phyloP scores from a whole-genome alignment of 2,329 filamentous ascomycete genomes.

The Xylaria multiplex region DNA sequence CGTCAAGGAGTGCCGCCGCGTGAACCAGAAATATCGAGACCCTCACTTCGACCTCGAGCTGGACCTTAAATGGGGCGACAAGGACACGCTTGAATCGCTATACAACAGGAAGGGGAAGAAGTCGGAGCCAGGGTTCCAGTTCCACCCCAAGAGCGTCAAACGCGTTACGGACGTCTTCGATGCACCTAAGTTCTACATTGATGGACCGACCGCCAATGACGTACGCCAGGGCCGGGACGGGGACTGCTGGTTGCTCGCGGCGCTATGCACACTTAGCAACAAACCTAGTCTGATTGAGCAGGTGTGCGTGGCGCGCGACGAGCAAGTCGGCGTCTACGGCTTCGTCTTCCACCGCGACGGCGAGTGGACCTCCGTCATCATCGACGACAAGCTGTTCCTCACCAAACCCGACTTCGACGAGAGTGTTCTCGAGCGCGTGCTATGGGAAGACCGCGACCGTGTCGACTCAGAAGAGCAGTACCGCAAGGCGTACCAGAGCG shows the following conservation, averaged over 20 bases:
- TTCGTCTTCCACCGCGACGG: slow-evolving; percentile 87
- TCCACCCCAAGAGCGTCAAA: slow-evolving; percentile 68
- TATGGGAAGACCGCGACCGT: slow-evolving; percentile 58
- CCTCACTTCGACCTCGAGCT: slow-evolving; percentile 87
- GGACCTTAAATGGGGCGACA: slow-evolving; percentile 71
- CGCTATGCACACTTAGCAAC: slow-evolving; percentile 79
- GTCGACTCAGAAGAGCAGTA: slow-evolving; percentile 68
- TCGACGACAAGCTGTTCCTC: slow-evolving; percentile 67
- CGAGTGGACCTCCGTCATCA: slow-evolving; percentile 72
- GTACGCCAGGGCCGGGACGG: slow-evolving; percentile 81
- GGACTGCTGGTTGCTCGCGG: slow-evolving; percentile 88
- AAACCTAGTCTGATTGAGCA: slow-evolving; percentile 76
- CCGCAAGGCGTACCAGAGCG: slow-evolving; percentile 71
- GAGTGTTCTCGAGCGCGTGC: slow-evolving; percentile 58
- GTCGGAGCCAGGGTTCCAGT: slow-evolving; percentile 35
- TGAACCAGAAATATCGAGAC: slow-evolving; percentile 88
- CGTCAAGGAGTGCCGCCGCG: slow-evolving; percentile 72
- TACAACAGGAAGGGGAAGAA: slow-evolving; percentile 48
- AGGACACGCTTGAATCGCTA: slow-evolving; percentile 61
- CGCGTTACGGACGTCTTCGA: slow-evolving; percentile 81
- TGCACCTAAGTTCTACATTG: slow-evolving; percentile 78
- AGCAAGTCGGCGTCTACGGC: slow-evolving; percentile 81
- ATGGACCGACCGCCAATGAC: slow-evolving; percentile 79
- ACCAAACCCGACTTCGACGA: slow-evolving; percentile 72
- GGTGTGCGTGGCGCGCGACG: slow-evolving; percentile 77